Conservation (phyloP, 345 rosid species). For the Linum usitatissimum region DNA sequence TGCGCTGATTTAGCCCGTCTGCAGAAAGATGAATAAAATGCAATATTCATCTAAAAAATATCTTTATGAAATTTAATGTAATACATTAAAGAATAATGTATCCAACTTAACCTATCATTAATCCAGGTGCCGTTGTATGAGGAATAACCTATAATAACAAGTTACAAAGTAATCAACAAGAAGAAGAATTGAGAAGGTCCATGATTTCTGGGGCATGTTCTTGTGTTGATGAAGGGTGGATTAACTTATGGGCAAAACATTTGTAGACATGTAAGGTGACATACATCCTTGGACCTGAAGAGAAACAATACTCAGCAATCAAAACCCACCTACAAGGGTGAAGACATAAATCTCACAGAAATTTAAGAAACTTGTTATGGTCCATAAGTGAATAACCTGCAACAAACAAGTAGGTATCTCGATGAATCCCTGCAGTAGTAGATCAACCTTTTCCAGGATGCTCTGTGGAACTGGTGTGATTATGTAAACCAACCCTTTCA, state of each 20-base stretch:
- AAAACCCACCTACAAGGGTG: too few relatives aligned
- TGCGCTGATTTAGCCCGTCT: too few relatives aligned
- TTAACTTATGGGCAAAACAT: constrained; percentile 39
- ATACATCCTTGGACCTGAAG: constrained; percentile 66
- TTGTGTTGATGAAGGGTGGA: background rate
- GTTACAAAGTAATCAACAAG: too few relatives aligned
- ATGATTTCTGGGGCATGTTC: background rate
- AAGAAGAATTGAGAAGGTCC: too few relatives aligned
- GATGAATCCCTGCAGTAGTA: constrained; percentile 66
- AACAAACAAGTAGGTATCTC: constrained; percentile 74
- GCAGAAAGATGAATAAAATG: too few relatives aligned
- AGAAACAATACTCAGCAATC: background rate
- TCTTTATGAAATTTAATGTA: too few relatives aligned
- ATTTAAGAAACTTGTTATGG: background rate
- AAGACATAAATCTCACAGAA: too few relatives aligned
- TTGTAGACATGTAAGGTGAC: constrained; percentile 63
- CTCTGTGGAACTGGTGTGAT: constrained; percentile 69
- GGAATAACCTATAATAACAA: too few relatives aligned
- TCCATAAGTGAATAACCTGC: constrained; percentile 36
- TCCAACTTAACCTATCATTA: too few relatives aligned
- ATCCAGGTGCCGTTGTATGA: too few relatives aligned
- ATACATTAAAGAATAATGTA: too few relatives aligned
- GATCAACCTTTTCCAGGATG: constrained; percentile 67
- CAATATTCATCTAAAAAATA: too few relatives aligned
- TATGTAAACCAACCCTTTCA: constrained; percentile 53